These are phyloP conservation scores for Onygenales sp. DNA, from an alignment of 2,329 filamentous ascomycete genomes.

Conservation along the genomic window DNA sequence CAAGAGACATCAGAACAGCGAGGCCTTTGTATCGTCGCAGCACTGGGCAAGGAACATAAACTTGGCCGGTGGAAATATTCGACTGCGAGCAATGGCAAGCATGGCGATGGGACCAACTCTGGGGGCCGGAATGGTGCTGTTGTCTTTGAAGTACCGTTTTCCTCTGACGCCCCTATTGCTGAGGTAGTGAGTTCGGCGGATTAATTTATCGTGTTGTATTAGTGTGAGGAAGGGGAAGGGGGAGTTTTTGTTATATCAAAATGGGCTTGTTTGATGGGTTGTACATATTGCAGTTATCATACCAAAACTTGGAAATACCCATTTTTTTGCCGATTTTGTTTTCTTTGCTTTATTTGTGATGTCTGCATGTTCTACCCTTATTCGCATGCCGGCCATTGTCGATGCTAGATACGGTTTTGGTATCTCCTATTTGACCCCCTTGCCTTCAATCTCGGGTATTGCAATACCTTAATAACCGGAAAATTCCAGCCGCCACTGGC, in stretches of 20 bases:
- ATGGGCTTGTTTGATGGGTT: background rate
- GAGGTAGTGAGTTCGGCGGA: background rate
- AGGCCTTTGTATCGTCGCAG: slow-evolving; percentile 76
- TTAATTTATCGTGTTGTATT: background rate
- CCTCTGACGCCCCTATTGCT: background rate
- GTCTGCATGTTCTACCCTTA: too few relatives aligned
- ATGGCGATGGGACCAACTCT: slow-evolving; percentile 21
- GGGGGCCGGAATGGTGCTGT: slow-evolving; percentile 71
- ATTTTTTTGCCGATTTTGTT: too few relatives aligned
- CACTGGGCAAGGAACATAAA: slow-evolving; percentile 75
- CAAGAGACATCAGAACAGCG: slow-evolving; percentile 17
- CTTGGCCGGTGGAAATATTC: slow-evolving; percentile 67
- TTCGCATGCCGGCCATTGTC: too few relatives aligned
- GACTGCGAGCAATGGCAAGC: slow-evolving; percentile 24
- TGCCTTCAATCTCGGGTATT: too few relatives aligned
- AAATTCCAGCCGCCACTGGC: too few relatives aligned
- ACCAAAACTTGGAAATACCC: too few relatives aligned
- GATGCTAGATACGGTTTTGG: too few relatives aligned
- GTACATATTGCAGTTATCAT: background rate
- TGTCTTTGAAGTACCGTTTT: slow-evolving; percentile 67
- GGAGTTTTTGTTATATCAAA: background rate
- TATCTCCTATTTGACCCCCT: too few relatives aligned
- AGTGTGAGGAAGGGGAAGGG: background rate
- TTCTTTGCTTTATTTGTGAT: too few relatives aligned
- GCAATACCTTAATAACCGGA: too few relatives aligned